Evolutionary conservation across 1,284 basidiomycete species (phyloP).

Genomic region (Ustilago crameri): DNA sequence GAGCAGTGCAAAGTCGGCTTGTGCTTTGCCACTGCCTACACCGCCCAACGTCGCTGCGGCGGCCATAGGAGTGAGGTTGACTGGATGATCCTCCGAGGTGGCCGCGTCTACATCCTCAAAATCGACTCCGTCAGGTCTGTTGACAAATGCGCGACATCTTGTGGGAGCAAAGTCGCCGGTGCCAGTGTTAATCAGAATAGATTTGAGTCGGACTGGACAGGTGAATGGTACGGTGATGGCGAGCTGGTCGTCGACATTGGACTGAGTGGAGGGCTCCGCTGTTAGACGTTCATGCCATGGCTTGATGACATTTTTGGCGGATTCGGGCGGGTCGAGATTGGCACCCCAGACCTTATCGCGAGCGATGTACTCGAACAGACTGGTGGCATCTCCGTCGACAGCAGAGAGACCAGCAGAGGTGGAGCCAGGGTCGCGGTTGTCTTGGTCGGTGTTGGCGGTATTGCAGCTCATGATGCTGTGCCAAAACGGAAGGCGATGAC

Average conservation of each 20-base stretch:
- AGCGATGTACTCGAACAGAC: slow-evolving; percentile 60
- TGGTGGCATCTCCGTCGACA: slow-evolving; percentile 50
- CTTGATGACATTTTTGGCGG: slow-evolving; percentile 60
- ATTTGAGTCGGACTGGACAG: slow-evolving; percentile 60
- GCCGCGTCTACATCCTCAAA: slow-evolving; percentile 59
- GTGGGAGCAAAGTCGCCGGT: slow-evolving; percentile 62
- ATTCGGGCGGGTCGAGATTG: slow-evolving; percentile 62
- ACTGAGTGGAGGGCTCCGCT: slow-evolving; percentile 52
- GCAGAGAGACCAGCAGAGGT: slow-evolving; percentile 26
- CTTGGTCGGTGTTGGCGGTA: slow-evolving; percentile 28
- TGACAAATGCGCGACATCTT: slow-evolving; percentile 61
- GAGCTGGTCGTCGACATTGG: slow-evolving; percentile 65
- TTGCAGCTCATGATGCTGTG: slow-evolving; percentile 44
- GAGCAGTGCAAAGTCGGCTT: slow-evolving; percentile 64
- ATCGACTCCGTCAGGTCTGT: slow-evolving; percentile 63
- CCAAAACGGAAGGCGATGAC: neutral
- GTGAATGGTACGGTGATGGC: slow-evolving; percentile 66
- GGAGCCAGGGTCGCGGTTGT: slow-evolving; percentile 32
- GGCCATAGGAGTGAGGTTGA: slow-evolving; percentile 13
- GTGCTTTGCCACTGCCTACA: slow-evolving; percentile 56
- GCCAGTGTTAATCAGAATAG: slow-evolving; percentile 61
- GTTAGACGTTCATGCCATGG: slow-evolving; percentile 62
- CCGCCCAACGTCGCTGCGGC: slow-evolving; percentile 46
- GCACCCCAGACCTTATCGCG: slow-evolving; percentile 61
- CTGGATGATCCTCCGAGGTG: slow-evolving; percentile 26